A percentile compares a stretch with the other conserved stretches of the same genome.
Conservation (phyloP, 31 red algal genomes). For the Endocladia muricata region DNA sequence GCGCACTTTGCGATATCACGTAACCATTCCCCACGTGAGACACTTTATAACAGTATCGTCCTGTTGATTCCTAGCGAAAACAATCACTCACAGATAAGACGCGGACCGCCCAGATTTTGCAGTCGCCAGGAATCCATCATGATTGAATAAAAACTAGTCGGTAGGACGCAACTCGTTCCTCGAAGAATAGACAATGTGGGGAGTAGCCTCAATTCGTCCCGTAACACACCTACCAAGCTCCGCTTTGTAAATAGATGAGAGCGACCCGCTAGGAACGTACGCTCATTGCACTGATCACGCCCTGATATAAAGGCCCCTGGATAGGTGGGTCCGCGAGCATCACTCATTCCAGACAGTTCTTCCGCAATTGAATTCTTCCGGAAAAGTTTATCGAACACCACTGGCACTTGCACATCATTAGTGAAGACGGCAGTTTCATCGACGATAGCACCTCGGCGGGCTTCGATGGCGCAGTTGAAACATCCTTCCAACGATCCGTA, state of each 20-base stretch:
- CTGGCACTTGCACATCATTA: slow-evolving; percentile 68
- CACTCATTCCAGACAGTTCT: slow-evolving; percentile 52
- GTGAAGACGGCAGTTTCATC: slow-evolving; percentile 61
- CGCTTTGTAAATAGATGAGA: slow-evolving; percentile 18
- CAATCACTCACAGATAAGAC: too few species aligned
- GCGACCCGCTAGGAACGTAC: slow-evolving; percentile 48
- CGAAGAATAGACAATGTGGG: too few species aligned
- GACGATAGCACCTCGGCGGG: slow-evolving; percentile 57
- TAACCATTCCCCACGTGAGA: too few species aligned
- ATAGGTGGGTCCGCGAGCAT: slow-evolving; percentile 46
- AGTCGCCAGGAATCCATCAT: too few species aligned
- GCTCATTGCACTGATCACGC: slow-evolving; percentile 56
- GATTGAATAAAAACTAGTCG: too few species aligned
- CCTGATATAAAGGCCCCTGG: slow-evolving; percentile 67
- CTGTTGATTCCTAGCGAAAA: too few species aligned
- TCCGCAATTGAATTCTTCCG: slow-evolving; percentile 51
- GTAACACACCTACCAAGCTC: slow-evolving; percentile 13
- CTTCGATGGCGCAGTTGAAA: slow-evolving; percentile 67
- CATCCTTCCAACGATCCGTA: slow-evolving; percentile 59
- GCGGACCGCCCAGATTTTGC: too few species aligned
- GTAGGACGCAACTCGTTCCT: too few species aligned
- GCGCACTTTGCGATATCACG: too few species aligned
- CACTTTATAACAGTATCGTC: too few species aligned
- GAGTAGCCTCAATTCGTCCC: slow-evolving; percentile 18
- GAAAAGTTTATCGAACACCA: slow-evolving; percentile 64